Evolutionary conservation across 139 green algal genomes (phyloP).

Genomic region (Micractinium conductrix): DNA sequence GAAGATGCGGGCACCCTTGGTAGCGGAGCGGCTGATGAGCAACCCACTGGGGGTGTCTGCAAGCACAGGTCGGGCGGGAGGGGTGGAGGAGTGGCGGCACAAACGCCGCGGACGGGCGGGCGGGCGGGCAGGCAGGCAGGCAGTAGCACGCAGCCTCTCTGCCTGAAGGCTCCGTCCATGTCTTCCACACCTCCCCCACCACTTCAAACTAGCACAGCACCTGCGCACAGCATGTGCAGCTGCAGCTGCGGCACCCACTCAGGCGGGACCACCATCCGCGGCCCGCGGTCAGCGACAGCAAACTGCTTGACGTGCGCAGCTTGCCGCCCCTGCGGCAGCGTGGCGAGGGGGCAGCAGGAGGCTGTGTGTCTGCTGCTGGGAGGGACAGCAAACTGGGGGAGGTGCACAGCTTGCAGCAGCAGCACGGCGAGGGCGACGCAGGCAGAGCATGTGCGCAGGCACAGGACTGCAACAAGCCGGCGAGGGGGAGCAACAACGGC

Average conservation of each 20-base stretch:
- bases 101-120: no score
- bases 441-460: no score
- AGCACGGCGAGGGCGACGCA: no score
- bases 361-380: background rate
- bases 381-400: background rate
- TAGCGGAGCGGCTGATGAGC: slow-evolving; percentile 69
- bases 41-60: slow-evolving; percentile 51
- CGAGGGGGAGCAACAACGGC: background rate
- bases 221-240: slow-evolving; percentile 71
- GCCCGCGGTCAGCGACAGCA: slow-evolving; percentile 49
- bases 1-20: slow-evolving; percentile 64
- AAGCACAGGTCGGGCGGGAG: background rate
- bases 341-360: background rate
- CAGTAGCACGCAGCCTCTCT: no score
- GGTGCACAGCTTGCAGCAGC: no score
- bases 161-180: no score
- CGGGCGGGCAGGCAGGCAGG: background rate
- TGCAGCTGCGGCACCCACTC: slow-evolving; percentile 83
- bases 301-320: slow-evolving; percentile 33
- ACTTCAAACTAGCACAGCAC: no score
- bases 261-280: slow-evolving; percentile 34
- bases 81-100: background rate
- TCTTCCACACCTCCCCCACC: no score
- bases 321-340: slow-evolving; percentile 1
- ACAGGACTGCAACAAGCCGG: background rate